A percentile compares a stretch with the other conserved stretches of the same genome.
Evolutionary conservation across 495 filamentous ascomycete species (phyloP).

Genomic region (Penicillium macrosclerotiorum): DNA sequence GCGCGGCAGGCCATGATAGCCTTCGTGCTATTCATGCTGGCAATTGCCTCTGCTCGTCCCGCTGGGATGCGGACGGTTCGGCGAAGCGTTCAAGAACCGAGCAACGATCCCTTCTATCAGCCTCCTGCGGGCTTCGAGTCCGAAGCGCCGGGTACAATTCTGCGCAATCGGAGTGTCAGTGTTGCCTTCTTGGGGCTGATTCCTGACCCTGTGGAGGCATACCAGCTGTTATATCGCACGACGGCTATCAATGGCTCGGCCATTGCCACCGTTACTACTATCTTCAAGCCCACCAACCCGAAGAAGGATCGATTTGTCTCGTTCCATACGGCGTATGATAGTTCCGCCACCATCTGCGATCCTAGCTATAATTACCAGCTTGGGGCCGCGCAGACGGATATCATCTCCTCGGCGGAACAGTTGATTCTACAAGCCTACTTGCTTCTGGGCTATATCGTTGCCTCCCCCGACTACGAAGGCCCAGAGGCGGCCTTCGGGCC

Average conservation of each 20-base stretch:
- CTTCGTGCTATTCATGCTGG: conserved; percentile 18
- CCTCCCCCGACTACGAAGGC: conserved; percentile 35
- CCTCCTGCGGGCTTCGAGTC: conserved; percentile 29
- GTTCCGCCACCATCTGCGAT: conserved; percentile 27
- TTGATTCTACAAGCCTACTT: conserved; percentile 30
- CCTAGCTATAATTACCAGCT: conserved; percentile 36
- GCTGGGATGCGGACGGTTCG: background rate
- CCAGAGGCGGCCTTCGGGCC: conserved; percentile 32
- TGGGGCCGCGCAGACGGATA: conserved; percentile 19
- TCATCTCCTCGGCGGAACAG: conserved; percentile 29
- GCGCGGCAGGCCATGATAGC: conserved; percentile 16
- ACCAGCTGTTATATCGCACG: conserved; percentile 30
- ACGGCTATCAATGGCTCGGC: conserved; percentile 33
- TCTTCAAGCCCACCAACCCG: conserved; percentile 29
- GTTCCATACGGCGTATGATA: conserved; percentile 36
- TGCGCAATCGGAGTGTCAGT: conserved; percentile 23
- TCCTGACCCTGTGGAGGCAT: conserved; percentile 25
- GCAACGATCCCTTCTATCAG: conserved; percentile 33
- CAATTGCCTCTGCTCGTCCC: conserved; percentile 16
- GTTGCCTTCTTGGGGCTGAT: conserved; percentile 31
- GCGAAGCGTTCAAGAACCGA: conserved; percentile 17
- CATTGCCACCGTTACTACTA: conserved; percentile 33
- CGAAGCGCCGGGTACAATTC: conserved; percentile 24
- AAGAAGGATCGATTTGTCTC: conserved; percentile 34
- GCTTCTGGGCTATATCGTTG: conserved; percentile 29